phyloP scores from a whole-genome alignment of 257 asterid species.

The Linderniella brevidens region DNA sequence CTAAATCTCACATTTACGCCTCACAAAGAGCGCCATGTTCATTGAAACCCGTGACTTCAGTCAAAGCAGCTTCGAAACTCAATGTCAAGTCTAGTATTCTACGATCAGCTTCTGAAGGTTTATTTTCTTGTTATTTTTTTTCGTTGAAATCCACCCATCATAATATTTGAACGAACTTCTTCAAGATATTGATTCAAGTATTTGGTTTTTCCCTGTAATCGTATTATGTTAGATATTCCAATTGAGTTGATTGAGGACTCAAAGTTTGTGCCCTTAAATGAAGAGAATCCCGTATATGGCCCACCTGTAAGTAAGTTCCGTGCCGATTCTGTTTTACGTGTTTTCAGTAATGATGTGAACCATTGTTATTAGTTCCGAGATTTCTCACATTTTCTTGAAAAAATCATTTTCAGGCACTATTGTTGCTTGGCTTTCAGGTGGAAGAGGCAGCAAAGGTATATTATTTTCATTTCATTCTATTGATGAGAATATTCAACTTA shows the following conservation, averaged over 20 bases:
- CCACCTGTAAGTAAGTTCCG: slow-evolving; percentile 88
- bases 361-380: neutral
- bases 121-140: too few relatives aligned
- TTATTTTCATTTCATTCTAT: slow-evolving; percentile 3
- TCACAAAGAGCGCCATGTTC: too few relatives aligned
- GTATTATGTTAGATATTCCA: slow-evolving; percentile 34
- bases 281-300: slow-evolving; percentile 61
- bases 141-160: too few relatives aligned
- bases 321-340: slow-evolving; percentile 16
- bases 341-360: slow-evolving; percentile 1
- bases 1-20: too few relatives aligned
- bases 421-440: slow-evolving; percentile 61
- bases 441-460: slow-evolving; percentile 65
- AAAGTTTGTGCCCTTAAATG: slow-evolving; percentile 61
- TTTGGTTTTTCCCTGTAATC: too few relatives aligned
- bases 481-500: neutral
- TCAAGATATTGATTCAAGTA: too few relatives aligned
- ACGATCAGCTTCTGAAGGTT: too few relatives aligned
- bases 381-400: slow-evolving; percentile 2
- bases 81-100: too few relatives aligned
- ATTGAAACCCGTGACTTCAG: too few relatives aligned
- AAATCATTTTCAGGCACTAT: slow-evolving; percentile 55
- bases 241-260: slow-evolving; percentile 62
- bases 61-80: too few relatives aligned
- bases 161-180: too few relatives aligned